These are phyloP conservation scores for Coprinopsis marcescibilis DNA, from an alignment of 768 basidiomycete genomes.

Conservation along the genomic window DNA sequence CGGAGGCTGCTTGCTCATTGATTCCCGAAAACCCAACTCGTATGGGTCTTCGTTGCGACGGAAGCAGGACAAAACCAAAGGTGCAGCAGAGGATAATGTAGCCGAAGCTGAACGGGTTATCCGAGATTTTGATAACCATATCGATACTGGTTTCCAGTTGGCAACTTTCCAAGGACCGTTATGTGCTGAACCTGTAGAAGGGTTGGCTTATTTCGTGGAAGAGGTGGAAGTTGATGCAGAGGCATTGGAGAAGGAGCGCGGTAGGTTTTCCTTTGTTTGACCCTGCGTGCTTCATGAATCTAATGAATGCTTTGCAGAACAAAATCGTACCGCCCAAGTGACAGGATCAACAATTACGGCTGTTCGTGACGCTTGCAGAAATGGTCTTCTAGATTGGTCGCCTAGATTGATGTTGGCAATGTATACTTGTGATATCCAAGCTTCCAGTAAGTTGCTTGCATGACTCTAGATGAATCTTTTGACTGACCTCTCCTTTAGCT, in stretches of 20 bases:
- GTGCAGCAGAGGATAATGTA: conserved; percentile 23
- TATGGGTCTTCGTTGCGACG: conserved; percentile 53
- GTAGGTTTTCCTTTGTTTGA: too few species aligned
- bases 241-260: conserved; percentile 58
- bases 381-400: conserved; percentile 93
- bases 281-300: too few species aligned
- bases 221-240: conserved; percentile 56
- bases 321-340: conserved; percentile 77
- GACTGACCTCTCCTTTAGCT: conserved; percentile 38
- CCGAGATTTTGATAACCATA: conserved; percentile 67
- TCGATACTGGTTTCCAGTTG: conserved; percentile 94
- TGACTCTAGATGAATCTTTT: conserved; percentile 12
- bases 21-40: conserved; percentile 45
- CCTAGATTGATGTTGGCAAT: conserved; percentile 95
- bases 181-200: conserved; percentile 92
- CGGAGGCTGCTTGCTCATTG: conserved; percentile 84
- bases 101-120: conserved; percentile 30
- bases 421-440: conserved; percentile 98
- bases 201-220: conserved; percentile 88
- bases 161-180: conserved; percentile 92
- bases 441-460: conserved; percentile 66
- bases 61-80: conserved; percentile 38
- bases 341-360: conserved; percentile 88
- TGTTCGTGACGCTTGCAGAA: conserved; percentile 84
- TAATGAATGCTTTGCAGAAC: conserved; percentile 41